phyloP scores from a whole-genome alignment of 1,139 yeast genomes.

The Kluyveromyces marxianus region DNA sequence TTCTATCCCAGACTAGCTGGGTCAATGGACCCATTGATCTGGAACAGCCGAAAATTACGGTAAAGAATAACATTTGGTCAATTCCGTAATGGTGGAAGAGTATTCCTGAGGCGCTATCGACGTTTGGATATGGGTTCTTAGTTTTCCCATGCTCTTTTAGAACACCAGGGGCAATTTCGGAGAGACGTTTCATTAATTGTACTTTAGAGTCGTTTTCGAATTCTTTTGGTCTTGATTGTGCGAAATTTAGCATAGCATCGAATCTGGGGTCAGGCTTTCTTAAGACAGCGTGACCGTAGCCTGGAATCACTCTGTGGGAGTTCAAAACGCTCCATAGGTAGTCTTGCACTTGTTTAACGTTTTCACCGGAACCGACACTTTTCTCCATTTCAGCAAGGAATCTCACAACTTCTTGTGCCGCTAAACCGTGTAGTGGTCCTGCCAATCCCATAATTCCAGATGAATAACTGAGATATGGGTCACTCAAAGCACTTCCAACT shows the following conservation, averaged over 20 bases:
- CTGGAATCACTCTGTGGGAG: conserved; percentile 94
- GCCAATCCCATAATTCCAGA: conserved; percentile 97
- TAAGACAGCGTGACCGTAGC: conserved; percentile 95
- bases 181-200: conserved; percentile 29
- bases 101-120: conserved; percentile 53
- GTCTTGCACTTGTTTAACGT: conserved; percentile 70
- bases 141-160: conserved; percentile 53
- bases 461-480: conserved; percentile 86
- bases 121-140: conserved; percentile 59
- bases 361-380: conserved; percentile 64
- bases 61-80: conserved; percentile 47
- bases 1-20: conserved; percentile 55
- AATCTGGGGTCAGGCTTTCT: conserved; percentile 87
- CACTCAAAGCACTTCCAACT: conserved; percentile 92
- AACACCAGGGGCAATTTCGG: conserved; percentile 47
- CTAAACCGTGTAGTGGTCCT: conserved; percentile 97
- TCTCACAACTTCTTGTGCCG: conserved; percentile 95
- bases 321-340: conserved; percentile 89
- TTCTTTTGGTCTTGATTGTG: conserved; percentile 26
- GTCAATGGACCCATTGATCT: conserved; percentile 52
- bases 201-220: conserved; percentile 30
- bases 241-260: conserved; percentile 34
- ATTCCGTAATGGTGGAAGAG: conserved; percentile 53
- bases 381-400: conserved; percentile 81
- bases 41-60: conserved; percentile 53